Evolutionary conservation across 306 rosid genomes (phyloP).

Genomic region (Leucaena leucocephala): DNA sequence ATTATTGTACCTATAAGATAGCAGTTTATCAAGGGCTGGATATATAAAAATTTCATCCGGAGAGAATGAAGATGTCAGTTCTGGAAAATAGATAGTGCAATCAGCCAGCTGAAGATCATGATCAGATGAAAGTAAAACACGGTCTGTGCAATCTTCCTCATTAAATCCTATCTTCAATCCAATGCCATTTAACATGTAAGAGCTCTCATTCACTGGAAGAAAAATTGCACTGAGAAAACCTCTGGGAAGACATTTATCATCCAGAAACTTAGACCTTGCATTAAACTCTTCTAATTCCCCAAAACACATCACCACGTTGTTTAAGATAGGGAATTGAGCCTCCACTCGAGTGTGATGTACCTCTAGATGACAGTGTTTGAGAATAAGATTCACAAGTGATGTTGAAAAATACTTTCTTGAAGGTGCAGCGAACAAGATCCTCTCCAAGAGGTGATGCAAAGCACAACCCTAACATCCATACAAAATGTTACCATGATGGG

Average conservation of each 20-base stretch:
- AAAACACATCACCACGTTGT: slow-evolving; percentile 46
- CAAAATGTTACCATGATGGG: slow-evolving; percentile 32
- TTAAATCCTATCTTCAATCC: slow-evolving; percentile 61
- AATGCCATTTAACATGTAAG: slow-evolving; percentile 46
- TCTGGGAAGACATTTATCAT: slow-evolving; percentile 54
- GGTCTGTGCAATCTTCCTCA: slow-evolving; percentile 39
- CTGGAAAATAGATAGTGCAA: slow-evolving; percentile 63
- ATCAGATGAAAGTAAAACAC: slow-evolving; percentile 51
- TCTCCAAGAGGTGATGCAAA: slow-evolving; percentile 73
- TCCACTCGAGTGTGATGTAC: slow-evolving; percentile 43
- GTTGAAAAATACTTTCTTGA: slow-evolving; percentile 51
- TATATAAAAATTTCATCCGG: slow-evolving; percentile 62
- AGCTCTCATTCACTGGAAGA: slow-evolving; percentile 50
- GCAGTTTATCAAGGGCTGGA: slow-evolving; percentile 50
- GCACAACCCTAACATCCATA: slow-evolving; percentile 73
- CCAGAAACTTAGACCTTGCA: slow-evolving; percentile 53
- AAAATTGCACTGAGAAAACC: slow-evolving; percentile 59
- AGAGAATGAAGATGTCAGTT: slow-evolving; percentile 52
- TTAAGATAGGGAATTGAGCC: slow-evolving; percentile 60
- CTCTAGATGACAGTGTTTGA: slow-evolving; percentile 71
- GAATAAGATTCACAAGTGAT: slow-evolving; percentile 55
- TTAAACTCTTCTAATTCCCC: slow-evolving; percentile 61
- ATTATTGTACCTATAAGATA: slow-evolving; percentile 47
- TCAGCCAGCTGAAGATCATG: slow-evolving; percentile 57
- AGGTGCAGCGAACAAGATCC: slow-evolving; percentile 47